phyloP scores from a whole-genome alignment of 352 stramenopile species.

The Nothophytophthora sp. region DNA sequence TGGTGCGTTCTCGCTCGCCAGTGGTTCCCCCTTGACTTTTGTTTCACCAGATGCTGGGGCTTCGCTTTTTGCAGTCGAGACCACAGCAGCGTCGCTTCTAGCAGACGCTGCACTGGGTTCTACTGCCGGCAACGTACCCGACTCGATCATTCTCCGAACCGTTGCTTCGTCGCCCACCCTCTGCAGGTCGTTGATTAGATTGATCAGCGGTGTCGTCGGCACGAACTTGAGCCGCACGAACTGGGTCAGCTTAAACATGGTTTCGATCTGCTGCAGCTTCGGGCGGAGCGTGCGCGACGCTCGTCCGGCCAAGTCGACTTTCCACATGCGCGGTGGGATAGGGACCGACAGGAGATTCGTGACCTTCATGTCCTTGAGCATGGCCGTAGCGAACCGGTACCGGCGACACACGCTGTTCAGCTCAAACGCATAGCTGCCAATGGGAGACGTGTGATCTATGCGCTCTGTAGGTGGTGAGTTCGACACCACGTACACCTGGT shows the following conservation, averaged over 20 bases:
- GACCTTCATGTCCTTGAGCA: conserved; percentile 53
- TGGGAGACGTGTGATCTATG: conserved; percentile 28
- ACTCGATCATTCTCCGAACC: conserved; percentile 39
- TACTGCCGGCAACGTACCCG: conserved; percentile 25
- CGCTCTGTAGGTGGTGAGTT: conserved; percentile 2
- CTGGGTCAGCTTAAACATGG: conserved; percentile 48
- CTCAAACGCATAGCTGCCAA: conserved; percentile 36
- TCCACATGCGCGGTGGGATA: conserved; percentile 30
- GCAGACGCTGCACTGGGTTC: neutral
- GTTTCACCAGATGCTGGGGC: neutral
- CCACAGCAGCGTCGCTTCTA: neutral
- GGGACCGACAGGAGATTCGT: conserved; percentile 25
- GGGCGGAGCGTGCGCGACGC: conserved; percentile 39
- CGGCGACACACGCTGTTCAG: conserved; percentile 35
- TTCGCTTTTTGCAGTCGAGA: neutral
- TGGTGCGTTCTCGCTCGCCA: too few relatives aligned
- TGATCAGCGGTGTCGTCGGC: conserved; percentile 29
- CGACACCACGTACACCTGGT: conserved; percentile 31
- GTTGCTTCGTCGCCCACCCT: conserved; percentile 23
- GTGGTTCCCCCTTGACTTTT: too few relatives aligned
- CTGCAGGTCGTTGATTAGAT: conserved; percentile 48
- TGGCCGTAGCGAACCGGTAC: conserved; percentile 40
- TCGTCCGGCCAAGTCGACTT: conserved; percentile 28
- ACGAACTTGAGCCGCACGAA: conserved; percentile 45
- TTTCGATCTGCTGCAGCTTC: conserved; percentile 74